Percentiles rank a stretch among this genome's conserved stretches.
Evolutionary conservation across 352 stramenopile genomes (phyloP).

Genomic region (Phytophthora pistaciae): DNA sequence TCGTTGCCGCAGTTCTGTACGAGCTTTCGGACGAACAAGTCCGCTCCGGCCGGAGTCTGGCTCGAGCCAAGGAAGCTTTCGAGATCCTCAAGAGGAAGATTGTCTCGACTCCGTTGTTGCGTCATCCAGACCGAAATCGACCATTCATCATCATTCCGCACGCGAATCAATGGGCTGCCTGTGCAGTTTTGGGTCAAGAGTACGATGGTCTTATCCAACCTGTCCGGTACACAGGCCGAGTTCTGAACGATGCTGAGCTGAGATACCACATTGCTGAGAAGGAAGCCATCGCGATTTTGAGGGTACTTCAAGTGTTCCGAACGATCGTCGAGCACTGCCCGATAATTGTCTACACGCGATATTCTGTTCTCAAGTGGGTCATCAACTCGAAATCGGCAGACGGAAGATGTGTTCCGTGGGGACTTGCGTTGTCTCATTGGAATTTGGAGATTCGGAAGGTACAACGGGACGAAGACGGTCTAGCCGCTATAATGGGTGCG

Average conservation of each 20-base stretch:
- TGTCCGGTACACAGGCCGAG: neutral
- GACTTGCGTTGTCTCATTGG: too few relatives aligned
- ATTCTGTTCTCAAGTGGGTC: too few relatives aligned
- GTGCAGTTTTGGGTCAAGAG: neutral
- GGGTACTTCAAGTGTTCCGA: too few relatives aligned
- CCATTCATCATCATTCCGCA: slow-evolving; percentile 6
- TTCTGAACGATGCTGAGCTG: neutral
- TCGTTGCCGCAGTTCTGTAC: neutral
- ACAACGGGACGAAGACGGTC: too few relatives aligned
- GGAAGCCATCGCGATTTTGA: neutral
- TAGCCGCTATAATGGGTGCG: too few relatives aligned
- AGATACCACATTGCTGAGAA: slow-evolving; percentile 8
- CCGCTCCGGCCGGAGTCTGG: neutral
- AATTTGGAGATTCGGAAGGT: too few relatives aligned
- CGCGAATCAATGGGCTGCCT: neutral
- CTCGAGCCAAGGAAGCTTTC: neutral
- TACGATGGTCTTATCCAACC: neutral
- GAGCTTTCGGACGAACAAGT: neutral
- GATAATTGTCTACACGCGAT: too few relatives aligned
- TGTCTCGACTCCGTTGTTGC: neutral
- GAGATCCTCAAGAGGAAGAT: neutral
- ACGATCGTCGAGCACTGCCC: too few relatives aligned
- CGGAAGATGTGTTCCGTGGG: too few relatives aligned
- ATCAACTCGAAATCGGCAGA: too few relatives aligned
- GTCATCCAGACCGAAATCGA: neutral